These are phyloP conservation scores for Botryotinia calthae DNA, from an alignment of 2,329 filamentous ascomycete genomes.

Conservation along the genomic window DNA sequence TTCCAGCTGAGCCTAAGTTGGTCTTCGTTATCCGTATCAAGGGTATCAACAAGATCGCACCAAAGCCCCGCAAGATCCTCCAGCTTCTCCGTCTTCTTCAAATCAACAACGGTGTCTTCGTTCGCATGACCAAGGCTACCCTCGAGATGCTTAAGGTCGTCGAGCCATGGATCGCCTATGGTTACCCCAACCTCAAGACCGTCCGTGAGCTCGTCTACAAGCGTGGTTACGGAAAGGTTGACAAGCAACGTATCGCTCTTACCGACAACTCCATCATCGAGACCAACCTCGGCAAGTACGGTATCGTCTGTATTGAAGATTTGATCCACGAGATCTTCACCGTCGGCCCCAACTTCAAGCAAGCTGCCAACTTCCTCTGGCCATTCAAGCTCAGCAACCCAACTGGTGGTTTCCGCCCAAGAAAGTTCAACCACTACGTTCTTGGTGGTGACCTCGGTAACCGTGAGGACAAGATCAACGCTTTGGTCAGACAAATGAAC, in stretches of 20 bases:
- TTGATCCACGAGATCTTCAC: conserved; percentile 99
- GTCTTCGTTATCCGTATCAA: conserved; percentile 99
- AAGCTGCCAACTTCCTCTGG: conserved; percentile 99
- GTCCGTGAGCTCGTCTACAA: conserved; percentile 99
- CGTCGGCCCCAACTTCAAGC: conserved; percentile 99
- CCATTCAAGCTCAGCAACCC: conserved; percentile 99
- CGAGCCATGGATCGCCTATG: conserved; percentile 98
- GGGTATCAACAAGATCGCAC: conserved; percentile 99
- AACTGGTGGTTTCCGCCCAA: conserved; percentile 88
- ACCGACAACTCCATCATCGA: conserved; percentile 98
- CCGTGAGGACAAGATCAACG: conserved; percentile 70
- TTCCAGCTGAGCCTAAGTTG: conserved; percentile 91
- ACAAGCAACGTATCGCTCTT: conserved; percentile 95
- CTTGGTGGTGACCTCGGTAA: conserved; percentile 94
- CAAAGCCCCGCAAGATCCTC: conserved; percentile 99
- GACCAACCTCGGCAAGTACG: conserved; percentile 94
- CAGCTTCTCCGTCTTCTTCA: conserved; percentile 99
- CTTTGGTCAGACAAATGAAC: conserved; percentile 27
- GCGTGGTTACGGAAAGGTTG: conserved; percentile 97
- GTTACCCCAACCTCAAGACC: conserved; percentile 99
- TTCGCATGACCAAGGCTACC: conserved; percentile 96
- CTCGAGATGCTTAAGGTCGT: conserved; percentile 96
- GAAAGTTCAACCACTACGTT: conserved; percentile 67
- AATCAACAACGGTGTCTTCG: conserved; percentile 99
- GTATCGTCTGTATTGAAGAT: conserved; percentile 99